phyloP scores from a whole-genome alignment of 371 early-diverging fungal genomes.

The Apophysomyces sp. region DNA sequence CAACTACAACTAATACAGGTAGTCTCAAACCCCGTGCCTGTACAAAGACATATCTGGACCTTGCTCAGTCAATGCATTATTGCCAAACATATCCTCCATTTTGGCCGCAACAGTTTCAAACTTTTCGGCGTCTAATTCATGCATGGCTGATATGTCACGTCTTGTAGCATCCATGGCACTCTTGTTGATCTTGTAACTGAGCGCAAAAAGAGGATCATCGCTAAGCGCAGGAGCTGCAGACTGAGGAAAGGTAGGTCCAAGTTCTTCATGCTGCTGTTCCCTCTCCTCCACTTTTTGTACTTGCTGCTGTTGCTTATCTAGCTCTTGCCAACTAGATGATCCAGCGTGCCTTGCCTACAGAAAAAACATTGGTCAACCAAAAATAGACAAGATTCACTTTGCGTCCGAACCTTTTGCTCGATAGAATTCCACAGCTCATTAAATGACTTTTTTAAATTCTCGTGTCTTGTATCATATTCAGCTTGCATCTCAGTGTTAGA shows the following conservation, averaged over 20 bases:
- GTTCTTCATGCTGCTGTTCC: neutral
- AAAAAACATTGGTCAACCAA: neutral
- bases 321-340: neutral
- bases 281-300: neutral
- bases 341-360: neutral
- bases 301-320: neutral
- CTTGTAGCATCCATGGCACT: conserved; percentile 17
- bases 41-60: conserved; percentile 8
- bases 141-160: conserved; percentile 16
- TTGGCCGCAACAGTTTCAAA: conserved; percentile 18
- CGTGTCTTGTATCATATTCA: neutral
- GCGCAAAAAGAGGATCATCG: neutral
- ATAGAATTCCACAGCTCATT: neutral
- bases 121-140: conserved; percentile 7
- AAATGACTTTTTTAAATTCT: neutral
- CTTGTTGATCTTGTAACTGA: conserved; percentile 11
- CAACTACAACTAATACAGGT: neutral
- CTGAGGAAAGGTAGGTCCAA: neutral
- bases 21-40: neutral
- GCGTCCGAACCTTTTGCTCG: neutral
- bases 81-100: conserved; percentile 19
- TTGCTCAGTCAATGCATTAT: conserved; percentile 13
- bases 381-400: too few species aligned
- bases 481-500: neutral
- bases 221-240: neutral